Evolutionary conservation across 805 yeast species (phyloP).

Genomic region (Ogataea saltuana): DNA sequence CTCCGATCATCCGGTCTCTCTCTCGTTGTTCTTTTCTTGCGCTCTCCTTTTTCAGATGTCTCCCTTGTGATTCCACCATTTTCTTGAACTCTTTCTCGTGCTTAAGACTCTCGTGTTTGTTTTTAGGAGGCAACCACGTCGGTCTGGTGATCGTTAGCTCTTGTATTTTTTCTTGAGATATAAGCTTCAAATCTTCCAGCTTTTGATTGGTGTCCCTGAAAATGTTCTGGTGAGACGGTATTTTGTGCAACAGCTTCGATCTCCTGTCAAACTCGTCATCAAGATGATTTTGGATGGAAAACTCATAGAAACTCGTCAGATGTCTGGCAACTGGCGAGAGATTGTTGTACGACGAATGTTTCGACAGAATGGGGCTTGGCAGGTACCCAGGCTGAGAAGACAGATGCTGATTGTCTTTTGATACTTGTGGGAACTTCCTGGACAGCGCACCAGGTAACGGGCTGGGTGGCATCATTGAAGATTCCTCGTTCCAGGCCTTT

Average conservation of each 20-base stretch:
- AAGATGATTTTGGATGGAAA: conserved; percentile 37
- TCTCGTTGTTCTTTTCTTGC: conserved; percentile 37
- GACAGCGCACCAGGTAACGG: conserved; percentile 47
- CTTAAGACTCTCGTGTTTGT: conserved; percentile 46
- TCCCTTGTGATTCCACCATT: conserved; percentile 37
- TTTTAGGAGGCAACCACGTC: conserved; percentile 70
- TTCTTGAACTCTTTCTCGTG: conserved; percentile 58
- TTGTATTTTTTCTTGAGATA: conserved; percentile 61
- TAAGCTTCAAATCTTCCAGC: conserved; percentile 58
- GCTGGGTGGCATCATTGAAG: conserved; percentile 43
- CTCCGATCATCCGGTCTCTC: conserved; percentile 34
- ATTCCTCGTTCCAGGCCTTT: conserved; percentile 28
- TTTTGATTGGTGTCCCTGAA: conserved; percentile 38
- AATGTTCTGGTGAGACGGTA: conserved; percentile 41
- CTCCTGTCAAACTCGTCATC: conserved; percentile 41
- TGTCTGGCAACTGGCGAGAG: conserved; percentile 41
- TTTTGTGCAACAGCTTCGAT: conserved; percentile 34
- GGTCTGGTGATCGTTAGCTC: conserved; percentile 64
- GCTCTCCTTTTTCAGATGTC: conserved; percentile 33
- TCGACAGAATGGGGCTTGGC: conserved; percentile 27
- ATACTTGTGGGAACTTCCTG: neutral
- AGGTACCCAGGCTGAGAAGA: conserved; percentile 10
- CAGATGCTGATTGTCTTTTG: conserved; percentile 1
- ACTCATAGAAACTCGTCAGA: conserved; percentile 43
- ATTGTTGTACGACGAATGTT: conserved; percentile 29